These are phyloP conservation scores for Pseudomassariella vexata DNA, from an alignment of 2,329 filamentous ascomycete genomes.

Conservation along the genomic window DNA sequence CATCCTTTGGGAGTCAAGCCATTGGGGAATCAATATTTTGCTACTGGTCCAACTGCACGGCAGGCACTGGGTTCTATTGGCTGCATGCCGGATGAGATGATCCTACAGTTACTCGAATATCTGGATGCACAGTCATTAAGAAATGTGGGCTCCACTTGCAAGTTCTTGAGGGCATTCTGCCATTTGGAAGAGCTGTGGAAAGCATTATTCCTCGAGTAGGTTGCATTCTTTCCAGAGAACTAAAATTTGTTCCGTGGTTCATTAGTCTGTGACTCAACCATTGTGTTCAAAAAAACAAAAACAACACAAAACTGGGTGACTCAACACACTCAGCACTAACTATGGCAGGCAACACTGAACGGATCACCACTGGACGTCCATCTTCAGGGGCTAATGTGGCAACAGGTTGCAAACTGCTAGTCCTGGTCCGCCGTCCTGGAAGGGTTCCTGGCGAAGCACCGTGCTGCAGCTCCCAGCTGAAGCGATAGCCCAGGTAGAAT, in stretches of 20 bases:
- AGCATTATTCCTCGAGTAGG: conserved; percentile 76
- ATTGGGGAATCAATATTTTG: conserved; percentile 74
- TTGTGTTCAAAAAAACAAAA: too few relatives aligned
- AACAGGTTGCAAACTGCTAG: conserved; percentile 23
- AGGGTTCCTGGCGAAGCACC: conserved; percentile 79
- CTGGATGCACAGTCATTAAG: conserved; percentile 60
- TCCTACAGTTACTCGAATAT: conserved; percentile 69
- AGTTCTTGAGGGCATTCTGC: conserved; percentile 80
- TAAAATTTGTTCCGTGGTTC: not conserved
- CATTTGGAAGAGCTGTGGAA: conserved; percentile 87
- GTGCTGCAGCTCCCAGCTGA: conserved; percentile 52
- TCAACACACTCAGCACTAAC: too few relatives aligned
- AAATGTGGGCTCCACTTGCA: conserved; percentile 70
- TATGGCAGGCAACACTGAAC: too few relatives aligned
- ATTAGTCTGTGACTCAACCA: too few relatives aligned
- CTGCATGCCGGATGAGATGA: conserved; percentile 71
- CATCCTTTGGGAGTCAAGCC: conserved; percentile 86
- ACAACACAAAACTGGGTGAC: too few relatives aligned
- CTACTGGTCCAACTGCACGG: conserved; percentile 61
- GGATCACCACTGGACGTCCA: too few relatives aligned
- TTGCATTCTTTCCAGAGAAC: conserved; percentile 20
- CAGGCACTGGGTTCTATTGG: conserved; percentile 59
- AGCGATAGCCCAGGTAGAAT: conserved; percentile 57
- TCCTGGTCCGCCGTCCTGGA: conserved; percentile 56
- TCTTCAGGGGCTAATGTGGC: conserved; percentile 16